A percentile compares a stretch with the other conserved stretches of the same genome.
Evolutionary conservation across 2,329 filamentous ascomycete genomes (phyloP).

Genomic region (Pleomassaria siparia): DNA sequence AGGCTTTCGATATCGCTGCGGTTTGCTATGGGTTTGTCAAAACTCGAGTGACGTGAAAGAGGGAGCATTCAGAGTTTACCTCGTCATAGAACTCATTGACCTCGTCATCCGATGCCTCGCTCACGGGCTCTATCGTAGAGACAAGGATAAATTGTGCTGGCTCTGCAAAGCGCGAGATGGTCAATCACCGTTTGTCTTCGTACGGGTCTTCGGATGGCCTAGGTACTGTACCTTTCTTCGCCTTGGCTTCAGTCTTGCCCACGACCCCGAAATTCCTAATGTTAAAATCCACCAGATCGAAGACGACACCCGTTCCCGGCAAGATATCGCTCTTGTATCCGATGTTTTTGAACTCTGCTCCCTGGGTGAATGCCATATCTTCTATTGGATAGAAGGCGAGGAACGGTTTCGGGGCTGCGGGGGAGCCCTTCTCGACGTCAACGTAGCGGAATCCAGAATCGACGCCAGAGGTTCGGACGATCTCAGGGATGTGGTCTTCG

Average conservation of each 20-base stretch:
- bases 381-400: slow-evolving; percentile 42
- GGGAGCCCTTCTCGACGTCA: slow-evolving; percentile 24
- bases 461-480: slow-evolving; percentile 38
- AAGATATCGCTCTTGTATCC: slow-evolving; percentile 35
- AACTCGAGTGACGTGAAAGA: background rate
- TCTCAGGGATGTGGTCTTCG: slow-evolving; percentile 44
- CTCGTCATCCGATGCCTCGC: slow-evolving; percentile 12
- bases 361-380: slow-evolving; percentile 38
- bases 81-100: slow-evolving; percentile 19
- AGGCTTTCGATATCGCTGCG: slow-evolving; percentile 9
- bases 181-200: too few species aligned
- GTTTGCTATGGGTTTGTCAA: slow-evolving; percentile 18
- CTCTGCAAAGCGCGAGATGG: too few species aligned
- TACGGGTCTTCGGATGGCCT: too few species aligned
- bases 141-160: slow-evolving; percentile 19
- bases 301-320: slow-evolving; percentile 26
- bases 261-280: slow-evolving; percentile 24
- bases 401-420: slow-evolving; percentile 30
- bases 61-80: slow-evolving; percentile 10
- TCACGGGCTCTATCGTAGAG: slow-evolving; percentile 18
- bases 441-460: slow-evolving; percentile 37
- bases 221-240: slow-evolving; percentile 20
- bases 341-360: slow-evolving; percentile 39
- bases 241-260: slow-evolving; percentile 12
- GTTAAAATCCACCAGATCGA: slow-evolving; percentile 36